Conservation (phyloP, 1,284 basidiomycete species). For the Pseudomicrostroma phylloplanum region DNA sequence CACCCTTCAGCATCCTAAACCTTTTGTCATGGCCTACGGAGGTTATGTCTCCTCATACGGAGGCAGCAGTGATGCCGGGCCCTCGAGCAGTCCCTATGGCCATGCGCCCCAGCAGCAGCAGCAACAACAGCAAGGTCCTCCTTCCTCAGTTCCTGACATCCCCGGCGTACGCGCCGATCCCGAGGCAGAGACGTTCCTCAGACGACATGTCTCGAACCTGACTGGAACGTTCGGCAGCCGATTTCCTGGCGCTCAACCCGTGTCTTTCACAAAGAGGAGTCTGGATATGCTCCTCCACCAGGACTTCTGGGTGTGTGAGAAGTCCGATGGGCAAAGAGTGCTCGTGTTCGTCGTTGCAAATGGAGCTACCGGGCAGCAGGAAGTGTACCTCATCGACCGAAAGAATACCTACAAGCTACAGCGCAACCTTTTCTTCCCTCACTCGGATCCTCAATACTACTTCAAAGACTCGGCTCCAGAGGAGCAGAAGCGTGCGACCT, state of each 20-base stretch:
- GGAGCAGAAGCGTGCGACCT: not conserved
- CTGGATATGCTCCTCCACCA: slow-evolving; percentile 27
- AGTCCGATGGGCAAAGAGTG: slow-evolving; percentile 94
- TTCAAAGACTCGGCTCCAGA: not conserved
- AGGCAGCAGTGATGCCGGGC: too few species aligned
- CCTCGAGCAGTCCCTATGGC: too few species aligned
- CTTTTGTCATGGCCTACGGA: too few species aligned
- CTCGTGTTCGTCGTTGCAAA: slow-evolving; percentile 70
- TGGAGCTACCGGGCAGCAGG: slow-evolving; percentile 58
- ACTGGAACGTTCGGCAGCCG: slow-evolving; percentile 6
- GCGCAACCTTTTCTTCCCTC: slow-evolving; percentile 74
- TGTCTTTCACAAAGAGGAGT: slow-evolving; percentile 33
- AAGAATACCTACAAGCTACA: slow-evolving; percentile 75
- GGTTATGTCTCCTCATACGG: too few species aligned
- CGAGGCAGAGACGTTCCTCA: slow-evolving; percentile 6
- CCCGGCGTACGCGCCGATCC: slow-evolving; percentile 10
- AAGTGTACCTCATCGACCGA: slow-evolving; percentile 77
- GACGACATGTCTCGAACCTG: slow-evolving; percentile 1
- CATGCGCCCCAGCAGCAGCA: too few species aligned
- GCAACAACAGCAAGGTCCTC: too few species aligned
- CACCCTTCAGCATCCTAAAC: too few species aligned
- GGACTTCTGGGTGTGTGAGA: slow-evolving; percentile 95
- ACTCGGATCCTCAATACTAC: not conserved
- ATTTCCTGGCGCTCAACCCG: slow-evolving; percentile 43
- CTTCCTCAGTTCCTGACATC: slow-evolving; percentile 15